A percentile compares a stretch with the other conserved stretches of the same genome.
Evolutionary conservation across 164 flowering plant species (phyloP).

Genomic region (Akebia trifoliata): DNA sequence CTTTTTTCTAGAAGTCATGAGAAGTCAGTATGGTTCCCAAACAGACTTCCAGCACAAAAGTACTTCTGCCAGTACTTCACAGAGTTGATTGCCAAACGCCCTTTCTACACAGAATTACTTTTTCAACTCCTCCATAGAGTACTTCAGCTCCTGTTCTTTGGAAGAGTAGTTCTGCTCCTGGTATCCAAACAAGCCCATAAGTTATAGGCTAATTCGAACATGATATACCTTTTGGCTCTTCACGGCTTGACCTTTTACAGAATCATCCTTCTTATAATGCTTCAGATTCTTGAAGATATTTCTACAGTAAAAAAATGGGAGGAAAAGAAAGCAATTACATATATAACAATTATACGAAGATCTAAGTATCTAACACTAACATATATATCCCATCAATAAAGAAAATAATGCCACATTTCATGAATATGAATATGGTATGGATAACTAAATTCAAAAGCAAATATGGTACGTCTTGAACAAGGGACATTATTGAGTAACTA

Average conservation of each 20-base stretch:
- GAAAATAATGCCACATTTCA: not conserved
- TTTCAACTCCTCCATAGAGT: too few relatives aligned
- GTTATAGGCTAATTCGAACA: conserved; percentile 7
- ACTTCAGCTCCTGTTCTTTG: too few relatives aligned
- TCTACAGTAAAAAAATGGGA: conserved; percentile 24
- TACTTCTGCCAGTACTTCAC: too few relatives aligned
- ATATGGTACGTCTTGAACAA: not conserved
- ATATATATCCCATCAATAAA: not conserved
- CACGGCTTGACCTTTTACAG: conserved; percentile 84
- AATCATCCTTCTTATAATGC: conserved; percentile 74
- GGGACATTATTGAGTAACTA: not conserved
- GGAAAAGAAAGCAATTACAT: not conserved
- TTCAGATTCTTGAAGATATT: conserved; percentile 60
- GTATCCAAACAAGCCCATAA: too few relatives aligned
- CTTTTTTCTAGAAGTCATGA: too few relatives aligned
- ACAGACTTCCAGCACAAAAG: too few relatives aligned
- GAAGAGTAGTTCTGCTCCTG: too few relatives aligned
- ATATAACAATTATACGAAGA: not conserved
- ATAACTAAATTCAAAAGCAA: not conserved
- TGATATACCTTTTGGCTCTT: conserved; percentile 75
- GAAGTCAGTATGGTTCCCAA: too few relatives aligned
- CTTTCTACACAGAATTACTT: too few relatives aligned
- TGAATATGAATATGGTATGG: not conserved
- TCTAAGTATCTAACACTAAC: not conserved
- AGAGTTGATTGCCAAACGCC: too few relatives aligned